Evolutionary conservation across 2,329 filamentous ascomycete species (phyloP).

Genomic region (Alternaria sp.): DNA sequence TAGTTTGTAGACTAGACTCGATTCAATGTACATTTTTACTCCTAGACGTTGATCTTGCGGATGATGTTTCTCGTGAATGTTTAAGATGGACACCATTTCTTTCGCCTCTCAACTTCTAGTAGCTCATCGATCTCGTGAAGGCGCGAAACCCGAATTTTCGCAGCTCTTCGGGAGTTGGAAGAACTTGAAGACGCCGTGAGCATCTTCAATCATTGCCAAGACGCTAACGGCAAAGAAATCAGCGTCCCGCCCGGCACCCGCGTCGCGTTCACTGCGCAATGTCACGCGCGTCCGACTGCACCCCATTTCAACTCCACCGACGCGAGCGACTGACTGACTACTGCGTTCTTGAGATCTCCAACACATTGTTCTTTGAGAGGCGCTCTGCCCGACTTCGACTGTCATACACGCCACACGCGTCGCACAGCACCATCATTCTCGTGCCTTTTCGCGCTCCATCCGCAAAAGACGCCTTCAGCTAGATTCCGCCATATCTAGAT

Average conservation of each 20-base stretch:
- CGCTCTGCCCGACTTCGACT: neutral
- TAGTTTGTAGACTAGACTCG: neutral
- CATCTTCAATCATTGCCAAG: neutral
- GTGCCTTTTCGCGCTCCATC: neutral
- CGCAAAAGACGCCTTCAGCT: neutral
- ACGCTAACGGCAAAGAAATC: neutral
- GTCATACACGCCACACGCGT: neutral
- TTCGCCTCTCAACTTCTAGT: no score
- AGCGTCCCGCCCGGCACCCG: neutral
- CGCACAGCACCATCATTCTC: neutral
- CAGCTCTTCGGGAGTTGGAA: neutral
- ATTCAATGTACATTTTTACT: neutral
- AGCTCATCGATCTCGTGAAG: no score
- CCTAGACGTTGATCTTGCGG: accelerated
- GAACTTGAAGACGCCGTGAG: accelerated
- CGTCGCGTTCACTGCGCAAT: neutral
- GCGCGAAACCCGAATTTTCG: neutral
- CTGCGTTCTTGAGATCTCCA: neutral
- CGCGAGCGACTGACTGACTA: neutral
- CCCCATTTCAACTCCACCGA: no score
- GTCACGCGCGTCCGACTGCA: neutral
- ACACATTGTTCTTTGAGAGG: neutral
- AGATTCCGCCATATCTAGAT: neutral
- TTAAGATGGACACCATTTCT: neutral
- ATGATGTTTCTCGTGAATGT: neutral